These are phyloP conservation scores for Chaetomium olivaceum DNA, from an alignment of 2,329 filamentous ascomycete species.

Conservation along the genomic window DNA sequence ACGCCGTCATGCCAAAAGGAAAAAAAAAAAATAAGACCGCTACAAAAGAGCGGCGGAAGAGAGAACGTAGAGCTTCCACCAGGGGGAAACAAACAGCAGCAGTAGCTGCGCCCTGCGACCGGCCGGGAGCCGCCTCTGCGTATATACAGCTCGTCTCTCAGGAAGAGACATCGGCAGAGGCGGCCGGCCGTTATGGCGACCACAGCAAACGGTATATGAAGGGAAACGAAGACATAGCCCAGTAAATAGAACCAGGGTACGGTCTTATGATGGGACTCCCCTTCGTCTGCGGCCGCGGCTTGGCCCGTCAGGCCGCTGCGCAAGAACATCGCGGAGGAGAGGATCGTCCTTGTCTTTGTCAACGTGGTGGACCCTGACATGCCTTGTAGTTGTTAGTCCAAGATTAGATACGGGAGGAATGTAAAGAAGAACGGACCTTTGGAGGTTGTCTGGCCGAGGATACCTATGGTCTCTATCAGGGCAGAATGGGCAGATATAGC, in stretches of 20 bases:
- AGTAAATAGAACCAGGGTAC: not conserved
- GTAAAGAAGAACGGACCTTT: slow-evolving; percentile 62
- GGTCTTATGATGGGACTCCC: slow-evolving; percentile 43
- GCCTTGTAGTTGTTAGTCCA: slow-evolving; percentile 53
- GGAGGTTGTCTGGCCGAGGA: slow-evolving; percentile 90
- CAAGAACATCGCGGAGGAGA: slow-evolving; percentile 75
- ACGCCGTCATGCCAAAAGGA: slow-evolving; percentile 3
- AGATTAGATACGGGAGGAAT: not conserved
- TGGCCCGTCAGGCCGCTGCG: slow-evolving; percentile 81
- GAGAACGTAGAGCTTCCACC: not conserved
- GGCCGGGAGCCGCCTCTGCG: not conserved
- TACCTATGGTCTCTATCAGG: slow-evolving; percentile 92
- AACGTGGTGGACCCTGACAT: slow-evolving; percentile 87
- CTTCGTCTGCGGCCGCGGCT: slow-evolving; percentile 76
- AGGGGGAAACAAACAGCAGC: not conserved
- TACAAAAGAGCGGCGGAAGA: not conserved
- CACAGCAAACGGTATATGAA: slow-evolving; percentile 8
- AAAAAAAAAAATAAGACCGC: not conserved
- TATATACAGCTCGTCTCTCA: not conserved
- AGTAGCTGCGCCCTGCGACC: not conserved
- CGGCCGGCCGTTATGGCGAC: not conserved
- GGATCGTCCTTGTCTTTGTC: slow-evolving; percentile 90
- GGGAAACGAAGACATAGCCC: not conserved
- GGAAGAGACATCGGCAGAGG: not conserved
- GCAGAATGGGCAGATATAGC: slow-evolving; percentile 95